Conservation (phyloP, 2,329 filamentous ascomycete genomes). For the Apiospora rasikravindrae region DNA sequence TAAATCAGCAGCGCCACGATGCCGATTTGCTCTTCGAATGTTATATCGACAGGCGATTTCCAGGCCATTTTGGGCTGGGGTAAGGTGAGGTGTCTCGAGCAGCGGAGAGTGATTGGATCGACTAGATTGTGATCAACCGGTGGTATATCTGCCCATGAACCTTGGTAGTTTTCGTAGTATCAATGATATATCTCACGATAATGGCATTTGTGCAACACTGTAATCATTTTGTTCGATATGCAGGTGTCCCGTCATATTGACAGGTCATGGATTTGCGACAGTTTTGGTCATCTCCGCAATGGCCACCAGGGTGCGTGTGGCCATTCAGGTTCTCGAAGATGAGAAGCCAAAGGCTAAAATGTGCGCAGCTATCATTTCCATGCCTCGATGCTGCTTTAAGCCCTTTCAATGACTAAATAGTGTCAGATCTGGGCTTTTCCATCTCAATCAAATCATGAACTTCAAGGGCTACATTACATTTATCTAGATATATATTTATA, state of each 20-base stretch:
- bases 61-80: neutral
- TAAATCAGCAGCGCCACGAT: neutral
- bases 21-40: neutral
- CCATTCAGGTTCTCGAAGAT: neutral
- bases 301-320: slow-evolving; percentile 2
- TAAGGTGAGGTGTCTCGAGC: neutral
- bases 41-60: neutral
- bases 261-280: neutral
- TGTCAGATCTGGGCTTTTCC: neutral
- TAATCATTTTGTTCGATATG: neutral
- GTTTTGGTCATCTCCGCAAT: neutral
- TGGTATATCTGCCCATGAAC: neutral
- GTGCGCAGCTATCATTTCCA: neutral
- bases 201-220: neutral
- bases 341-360: neutral
- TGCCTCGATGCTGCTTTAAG: neutral
- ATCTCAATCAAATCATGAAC: neutral
- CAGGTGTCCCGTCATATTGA: neutral
- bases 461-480: neutral
- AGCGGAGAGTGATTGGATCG: neutral
- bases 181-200: neutral
- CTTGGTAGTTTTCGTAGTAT: neutral
- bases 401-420: neutral
- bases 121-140: neutral
- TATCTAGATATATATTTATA: no score